Evolutionary conservation across 2,329 filamentous ascomycete genomes (phyloP), one percentile per base, ranked within the genome.

Genomic region (Hymenoscyphus repandus): DNA sequence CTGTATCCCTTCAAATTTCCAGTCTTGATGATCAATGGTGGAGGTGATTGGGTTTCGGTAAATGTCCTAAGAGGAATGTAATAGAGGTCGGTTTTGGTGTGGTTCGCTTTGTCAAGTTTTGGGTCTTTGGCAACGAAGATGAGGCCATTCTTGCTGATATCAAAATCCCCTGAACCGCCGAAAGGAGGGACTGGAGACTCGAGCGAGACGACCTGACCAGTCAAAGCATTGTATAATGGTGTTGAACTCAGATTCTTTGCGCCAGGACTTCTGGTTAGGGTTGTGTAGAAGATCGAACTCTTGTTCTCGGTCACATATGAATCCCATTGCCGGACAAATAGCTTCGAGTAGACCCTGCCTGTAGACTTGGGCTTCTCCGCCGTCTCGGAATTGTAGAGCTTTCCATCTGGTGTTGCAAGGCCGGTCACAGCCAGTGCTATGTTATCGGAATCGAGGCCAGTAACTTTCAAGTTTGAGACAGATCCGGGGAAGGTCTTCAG

Each of bases 261-360:
- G 30, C 58, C 58, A n/a, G 52, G 57, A 15, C 60, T 64, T 46
- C 64, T 68, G 47, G 64, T 71, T 43, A 93, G 66, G 5, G 78
- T 77, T 31, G 83, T 83, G 30, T 88, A 87, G 76, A 85, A 93
- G 27, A 96, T 75, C 2, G 85, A 78, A 61, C 83, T 85, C 54
- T 78, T 81, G 61, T 88, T 83, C 41, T 83, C 77, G 1, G 78
- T 82, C 22, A 83, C 73, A 70, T 85, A 95, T n/a, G 77, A 69
- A 65, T 95, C 88, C 89, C 89, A 95, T 63, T 95, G 88, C 12
- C 89, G 80, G 27, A 88, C 86, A 62, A 88, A 93, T 22, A 91
- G 78, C 43, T 78, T 80, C 17, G 80, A 81, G 67, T 93, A 93
- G 18, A 90, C 77, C 60, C 79, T 83, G 27, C 81, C 89, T 3